Evolutionary conservation across 2,329 filamentous ascomycete species (phyloP).

Genomic region (Beauveria rudraprayagi): DNA sequence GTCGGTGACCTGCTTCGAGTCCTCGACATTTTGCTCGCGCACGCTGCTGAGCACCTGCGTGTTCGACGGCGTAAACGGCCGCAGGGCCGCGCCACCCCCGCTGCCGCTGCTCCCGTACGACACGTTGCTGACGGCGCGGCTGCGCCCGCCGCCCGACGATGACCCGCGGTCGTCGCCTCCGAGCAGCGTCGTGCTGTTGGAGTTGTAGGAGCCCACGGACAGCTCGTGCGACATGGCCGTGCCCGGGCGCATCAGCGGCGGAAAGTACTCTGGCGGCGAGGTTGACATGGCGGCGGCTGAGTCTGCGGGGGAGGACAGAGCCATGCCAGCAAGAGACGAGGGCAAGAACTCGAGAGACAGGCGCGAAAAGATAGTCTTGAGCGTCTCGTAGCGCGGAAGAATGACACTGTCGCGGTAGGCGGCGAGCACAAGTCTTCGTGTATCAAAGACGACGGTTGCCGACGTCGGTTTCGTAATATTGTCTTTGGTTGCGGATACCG

Average conservation of each 20-base stretch:
- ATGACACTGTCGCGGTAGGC: constrained; percentile 86
- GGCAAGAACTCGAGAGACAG: constrained; percentile 73
- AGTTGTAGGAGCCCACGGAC: constrained; percentile 69
- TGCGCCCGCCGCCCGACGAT: constrained; percentile 51
- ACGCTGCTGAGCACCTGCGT: constrained; percentile 32
- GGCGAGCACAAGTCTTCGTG: constrained; percentile 80
- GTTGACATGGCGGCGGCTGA: constrained; percentile 43
- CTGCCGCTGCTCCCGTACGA: constrained; percentile 51
- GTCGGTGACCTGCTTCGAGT: constrained; percentile 77
- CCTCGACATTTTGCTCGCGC: constrained; percentile 54
- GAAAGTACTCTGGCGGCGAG: constrained; percentile 42
- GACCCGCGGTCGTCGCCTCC: constrained; percentile 41
- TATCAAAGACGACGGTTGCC: constrained; percentile 58
- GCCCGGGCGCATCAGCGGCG: constrained; percentile 50
- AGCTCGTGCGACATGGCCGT: constrained; percentile 71
- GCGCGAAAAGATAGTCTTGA: constrained; percentile 85
- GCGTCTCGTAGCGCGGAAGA: constrained; percentile 75
- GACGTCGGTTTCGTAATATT: constrained; percentile 36
- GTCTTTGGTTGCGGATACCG: constrained; percentile 42
- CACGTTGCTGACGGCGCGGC: constrained; percentile 80
- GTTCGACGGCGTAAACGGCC: constrained; percentile 44
- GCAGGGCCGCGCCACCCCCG: constrained; percentile 28
- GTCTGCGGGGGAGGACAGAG: constrained; percentile 44
- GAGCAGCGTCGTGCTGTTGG: constrained; percentile 71
- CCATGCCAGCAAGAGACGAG: constrained; percentile 42